Evolutionary conservation across 2,329 filamentous ascomycete genomes (phyloP).

Genomic region (Didymella keratinophila): DNA sequence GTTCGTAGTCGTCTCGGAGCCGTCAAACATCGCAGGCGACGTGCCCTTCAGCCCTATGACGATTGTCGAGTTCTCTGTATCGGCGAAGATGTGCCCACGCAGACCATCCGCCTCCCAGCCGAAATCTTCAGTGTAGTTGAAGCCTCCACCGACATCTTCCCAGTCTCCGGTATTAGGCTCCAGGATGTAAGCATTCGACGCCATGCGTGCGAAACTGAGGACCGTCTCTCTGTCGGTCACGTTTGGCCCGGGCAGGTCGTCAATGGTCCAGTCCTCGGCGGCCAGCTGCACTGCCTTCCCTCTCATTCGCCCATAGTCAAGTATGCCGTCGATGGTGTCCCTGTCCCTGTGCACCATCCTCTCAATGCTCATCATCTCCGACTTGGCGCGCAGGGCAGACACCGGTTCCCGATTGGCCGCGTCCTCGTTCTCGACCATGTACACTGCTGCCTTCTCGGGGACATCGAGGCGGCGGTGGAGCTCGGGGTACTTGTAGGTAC

Average conservation of each 20-base stretch:
- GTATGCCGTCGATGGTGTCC: conserved; percentile 77
- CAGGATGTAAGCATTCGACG: conserved; percentile 86
- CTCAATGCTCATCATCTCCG: conserved; percentile 74
- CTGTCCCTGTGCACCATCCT: conserved; percentile 80
- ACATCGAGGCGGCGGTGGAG: conserved; percentile 83
- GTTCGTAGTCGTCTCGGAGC: conserved; percentile 94
- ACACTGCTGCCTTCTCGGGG: conserved; percentile 66
- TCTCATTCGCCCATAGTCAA: conserved; percentile 73
- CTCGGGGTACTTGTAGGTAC: conserved; percentile 76
- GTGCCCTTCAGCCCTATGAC: conserved; percentile 95
- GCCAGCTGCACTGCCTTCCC: conserved; percentile 74
- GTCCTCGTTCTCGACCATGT: conserved; percentile 67
- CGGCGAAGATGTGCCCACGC: conserved; percentile 89
- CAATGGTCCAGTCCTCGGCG: conserved; percentile 80
- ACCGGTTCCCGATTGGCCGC: conserved; percentile 49
- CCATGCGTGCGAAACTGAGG: conserved; percentile 84
- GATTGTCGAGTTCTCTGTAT: conserved; percentile 83
- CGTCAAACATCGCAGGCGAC: conserved; percentile 87
- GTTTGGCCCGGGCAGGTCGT: conserved; percentile 80
- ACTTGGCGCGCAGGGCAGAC: conserved; percentile 63
- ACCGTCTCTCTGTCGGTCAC: conserved; percentile 86
- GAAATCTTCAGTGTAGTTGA: conserved; percentile 88
- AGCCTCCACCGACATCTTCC: conserved; percentile 73
- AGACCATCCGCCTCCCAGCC: conserved; percentile 92
- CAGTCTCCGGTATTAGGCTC: conserved; percentile 77